Base-by-base conservation (phyloP, 345 rosid genomes). In the Mercurialis annua region DNA sequence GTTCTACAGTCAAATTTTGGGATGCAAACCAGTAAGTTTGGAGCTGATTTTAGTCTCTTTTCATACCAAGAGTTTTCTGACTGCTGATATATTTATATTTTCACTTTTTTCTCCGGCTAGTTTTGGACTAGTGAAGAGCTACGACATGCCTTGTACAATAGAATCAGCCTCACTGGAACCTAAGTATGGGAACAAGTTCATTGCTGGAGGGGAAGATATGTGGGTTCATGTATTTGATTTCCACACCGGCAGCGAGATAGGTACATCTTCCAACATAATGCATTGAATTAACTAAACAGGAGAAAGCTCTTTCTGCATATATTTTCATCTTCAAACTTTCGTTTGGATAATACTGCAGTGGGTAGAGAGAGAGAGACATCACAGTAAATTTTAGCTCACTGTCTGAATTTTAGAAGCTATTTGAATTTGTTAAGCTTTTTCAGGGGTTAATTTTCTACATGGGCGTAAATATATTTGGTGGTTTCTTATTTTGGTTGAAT, bases 201-300 rank as follows among this genome's bases (percentile, higher is more conserved):
- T 89, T 69, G 91, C 91, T 63, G 96, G 96, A 47, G 92, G 97
- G 77, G 97, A 91, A 73, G 92, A 88, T 71, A 89, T 91, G 95
- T 91, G 92, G 96, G 78, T 89, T 56, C 88, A 75, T 59, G 66
- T 84, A 34, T 86, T 82, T 72, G 89, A 91, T 73, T 85, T 91
- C 82, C 88, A 88, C 67, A 84, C 90, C 14, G 97, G 96, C 44
- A 84, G 85, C 3, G 89, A 91, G 77, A 87, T 89, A 24, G 85
- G 87, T 85, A 68, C 17, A 26, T 53, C 17, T 33, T 26, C 58
- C 58, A 24, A 3, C 6, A 24, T 51, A 21, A 51, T 51, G n/a
- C n/a, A n/a, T n/a, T n/a, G n/a, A n/a, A n/a, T n/a, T n/a, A 53
- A 14, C 5, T 3, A 53, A 52, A 11, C 33, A 53, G 14, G 33